These are phyloP conservation scores for Pilasporangium apinafurcum DNA, from an alignment of 352 stramenopile species.

Conservation along the genomic window DNA sequence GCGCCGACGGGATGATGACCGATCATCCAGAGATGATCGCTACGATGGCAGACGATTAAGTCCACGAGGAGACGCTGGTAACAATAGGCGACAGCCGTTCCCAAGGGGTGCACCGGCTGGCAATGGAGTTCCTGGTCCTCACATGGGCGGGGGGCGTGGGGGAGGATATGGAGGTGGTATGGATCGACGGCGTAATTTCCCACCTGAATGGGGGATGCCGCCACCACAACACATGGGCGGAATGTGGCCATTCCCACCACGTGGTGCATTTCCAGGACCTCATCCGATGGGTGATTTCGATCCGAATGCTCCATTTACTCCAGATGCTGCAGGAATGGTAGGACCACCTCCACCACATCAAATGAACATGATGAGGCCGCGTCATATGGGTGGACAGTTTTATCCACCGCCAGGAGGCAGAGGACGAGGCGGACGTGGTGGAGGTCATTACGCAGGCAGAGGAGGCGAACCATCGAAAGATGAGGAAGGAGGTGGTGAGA, in stretches of 20 bases:
- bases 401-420: slow-evolving; percentile 29
- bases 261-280: slow-evolving; percentile 26
- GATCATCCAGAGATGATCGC: slow-evolving; percentile 2
- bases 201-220: slow-evolving; percentile 60
- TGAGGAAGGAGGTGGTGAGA: slow-evolving; percentile 6
- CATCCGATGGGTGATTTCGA: slow-evolving; percentile 68
- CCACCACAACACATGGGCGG: slow-evolving; percentile 38
- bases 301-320: slow-evolving; percentile 58
- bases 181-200: slow-evolving; percentile 52
- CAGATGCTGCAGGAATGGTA: slow-evolving; percentile 54
- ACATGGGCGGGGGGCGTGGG: slow-evolving; percentile 5
- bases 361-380: slow-evolving; percentile 65
- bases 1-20: slow-evolving; percentile 54
- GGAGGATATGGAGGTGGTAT: slow-evolving; percentile 27
- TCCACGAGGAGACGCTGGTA: slow-evolving; percentile 12
- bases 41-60: too few relatives aligned
- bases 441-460: slow-evolving; percentile 1
- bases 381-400: slow-evolving; percentile 44
- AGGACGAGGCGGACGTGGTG: slow-evolving; percentile 21
- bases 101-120: slow-evolving; percentile 4
- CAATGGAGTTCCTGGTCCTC: slow-evolving; percentile 2
- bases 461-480: slow-evolving; percentile 20
- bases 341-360: slow-evolving; percentile 34
- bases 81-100: slow-evolving; percentile 5
- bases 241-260: slow-evolving; percentile 60